phyloP scores from a whole-genome alignment of 176 grass and related monocot species.

The Hyparrhenia diplandra region DNA sequence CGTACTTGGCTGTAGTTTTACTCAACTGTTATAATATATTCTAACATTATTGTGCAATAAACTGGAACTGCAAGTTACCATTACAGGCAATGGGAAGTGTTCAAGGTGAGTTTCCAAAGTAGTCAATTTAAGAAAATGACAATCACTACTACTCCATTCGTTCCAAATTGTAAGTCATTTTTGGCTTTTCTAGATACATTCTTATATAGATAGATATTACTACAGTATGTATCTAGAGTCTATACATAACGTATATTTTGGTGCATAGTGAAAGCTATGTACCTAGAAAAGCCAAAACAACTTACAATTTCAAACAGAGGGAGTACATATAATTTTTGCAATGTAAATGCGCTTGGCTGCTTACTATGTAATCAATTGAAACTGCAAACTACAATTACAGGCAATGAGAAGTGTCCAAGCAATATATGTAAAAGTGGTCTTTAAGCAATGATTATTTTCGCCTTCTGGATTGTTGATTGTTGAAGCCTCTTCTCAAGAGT shows the following conservation, averaged over 20 bases:
- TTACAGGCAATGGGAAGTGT: not conserved
- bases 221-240: too few species aligned
- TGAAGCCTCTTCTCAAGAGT: too few species aligned
- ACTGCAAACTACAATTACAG: not conserved
- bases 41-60: not conserved
- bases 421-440: not conserved
- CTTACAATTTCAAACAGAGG: too few species aligned
- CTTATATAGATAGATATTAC: too few species aligned
- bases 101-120: not conserved
- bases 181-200: too few species aligned
- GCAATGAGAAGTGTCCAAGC: not conserved
- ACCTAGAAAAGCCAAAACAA: too few species aligned
- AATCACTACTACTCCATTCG: not conserved
- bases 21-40: not conserved
- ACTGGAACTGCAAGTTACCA: not conserved
- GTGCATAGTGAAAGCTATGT: too few species aligned
- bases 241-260: too few species aligned
- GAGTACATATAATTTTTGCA: not conserved
- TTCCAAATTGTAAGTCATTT: too few species aligned
- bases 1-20: not conserved
- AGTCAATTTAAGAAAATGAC: not conserved
- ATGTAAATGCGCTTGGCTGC: not conserved
- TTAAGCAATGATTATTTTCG: not conserved
- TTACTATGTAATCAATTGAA: not conserved
- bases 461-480: too few species aligned